These are phyloP conservation scores for Colletotrichum tanaceti DNA, from an alignment of 2,329 filamentous ascomycete genomes.

Conservation along the genomic window DNA sequence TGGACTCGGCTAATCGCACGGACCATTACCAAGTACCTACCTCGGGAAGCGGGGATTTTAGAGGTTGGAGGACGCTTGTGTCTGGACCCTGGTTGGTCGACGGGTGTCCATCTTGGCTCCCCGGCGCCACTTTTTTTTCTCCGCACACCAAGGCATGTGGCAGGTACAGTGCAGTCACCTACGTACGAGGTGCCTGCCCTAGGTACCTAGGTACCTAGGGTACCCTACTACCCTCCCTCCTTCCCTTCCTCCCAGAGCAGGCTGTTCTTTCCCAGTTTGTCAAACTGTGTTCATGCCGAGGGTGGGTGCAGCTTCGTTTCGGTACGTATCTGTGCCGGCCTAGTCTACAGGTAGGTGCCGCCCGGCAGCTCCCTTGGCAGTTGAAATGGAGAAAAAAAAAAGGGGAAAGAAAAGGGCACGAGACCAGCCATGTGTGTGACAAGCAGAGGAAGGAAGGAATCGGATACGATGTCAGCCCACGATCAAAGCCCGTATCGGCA, in stretches of 20 bases:
- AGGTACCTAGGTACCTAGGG: no score
- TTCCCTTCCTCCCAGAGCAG: no score
- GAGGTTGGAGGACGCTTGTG: neutral
- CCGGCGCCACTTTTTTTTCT: constrained; percentile 31
- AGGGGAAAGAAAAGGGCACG: constrained; percentile 1
- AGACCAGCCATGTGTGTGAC: neutral
- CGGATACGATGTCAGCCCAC: neutral
- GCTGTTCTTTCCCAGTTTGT: neutral
- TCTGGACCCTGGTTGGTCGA: constrained; percentile 9
- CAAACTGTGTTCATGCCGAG: neutral
- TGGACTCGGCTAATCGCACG: constrained; percentile 15
- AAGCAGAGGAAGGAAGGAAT: no score
- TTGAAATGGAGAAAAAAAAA: neutral
- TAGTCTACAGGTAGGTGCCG: no score
- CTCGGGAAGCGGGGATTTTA: no score
- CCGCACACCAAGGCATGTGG: no score
- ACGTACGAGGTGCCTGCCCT: no score
- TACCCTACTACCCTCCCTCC: no score
- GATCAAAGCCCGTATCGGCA: neutral
- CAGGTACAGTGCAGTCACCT: no score
- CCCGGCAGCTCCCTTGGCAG: no score
- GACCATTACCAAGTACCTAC: neutral
- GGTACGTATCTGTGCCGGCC: no score
- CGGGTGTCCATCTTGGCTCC: constrained; percentile 23
- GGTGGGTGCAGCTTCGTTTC: no score